Base-by-base conservation (phyloP, 768 basidiomycete species). In the Lactarius psammicola region DNA sequence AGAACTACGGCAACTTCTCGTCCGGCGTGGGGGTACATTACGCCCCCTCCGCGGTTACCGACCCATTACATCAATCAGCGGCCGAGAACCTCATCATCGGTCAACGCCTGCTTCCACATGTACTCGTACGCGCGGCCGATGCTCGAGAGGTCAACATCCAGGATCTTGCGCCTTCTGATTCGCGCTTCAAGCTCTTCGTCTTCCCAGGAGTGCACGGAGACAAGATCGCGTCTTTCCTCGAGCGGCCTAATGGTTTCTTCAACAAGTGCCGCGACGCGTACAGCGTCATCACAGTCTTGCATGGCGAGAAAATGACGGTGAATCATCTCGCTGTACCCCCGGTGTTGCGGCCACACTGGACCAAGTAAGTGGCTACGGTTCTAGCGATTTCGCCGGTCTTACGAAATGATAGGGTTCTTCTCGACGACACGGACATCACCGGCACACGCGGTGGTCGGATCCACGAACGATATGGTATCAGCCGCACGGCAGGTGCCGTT, bases 391-490 rank as follows among this genome's bases (percentile, higher is more conserved):
- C 26, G 33, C 58, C 63, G 44, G 57, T 13, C 18, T 40, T 56
- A n/a, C 30, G 18, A 51, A 20, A 17, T 40, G 26, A 3, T 63
- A 90, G 88, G 73, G 82, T 87, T 7, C 77, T 86, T 34, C 76
- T 87, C 15, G 89, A 90, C 65, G 87, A 86, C 63, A 73, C 68
- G 2, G 82, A 85, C 65, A 65, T 80, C 36, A 75, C 73, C 18
- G 81, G 80, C 3, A 71, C 61, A 4, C 71, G 76, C 26, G 85
- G 85, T 30, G 86, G 86, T 3, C 78, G 78, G 40, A 86, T 84
- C 4, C 89, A 89, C 72, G 68, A 73, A 0, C 78, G 80, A 30
- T 88, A 84, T 68, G 87, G 87, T 0, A 79, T 87, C 54, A 74
- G 77, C 36, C 63, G 75, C 6, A 67, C 68, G 57, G 64, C 67